Evolutionary conservation across 2,329 filamentous ascomycete genomes (phyloP).

Genomic region (Orbilia blumenaviensis): DNA sequence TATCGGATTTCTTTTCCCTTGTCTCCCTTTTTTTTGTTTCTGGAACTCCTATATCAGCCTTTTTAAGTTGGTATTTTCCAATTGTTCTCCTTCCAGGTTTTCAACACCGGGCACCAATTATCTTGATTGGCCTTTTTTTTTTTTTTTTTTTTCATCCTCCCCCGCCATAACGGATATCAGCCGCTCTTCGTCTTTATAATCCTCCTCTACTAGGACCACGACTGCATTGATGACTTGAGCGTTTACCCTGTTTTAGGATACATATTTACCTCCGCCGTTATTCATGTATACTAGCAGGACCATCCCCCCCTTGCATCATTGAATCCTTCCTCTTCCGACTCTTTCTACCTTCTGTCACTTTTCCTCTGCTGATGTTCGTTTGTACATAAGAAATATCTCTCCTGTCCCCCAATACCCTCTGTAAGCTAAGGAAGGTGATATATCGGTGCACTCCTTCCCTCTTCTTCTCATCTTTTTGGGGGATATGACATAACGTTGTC

Average conservation of each 20-base stretch:
- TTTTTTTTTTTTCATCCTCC: not conserved
- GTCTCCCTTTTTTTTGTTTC: not conserved
- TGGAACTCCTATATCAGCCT: slow-evolving; percentile 18
- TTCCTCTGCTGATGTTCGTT: slow-evolving; percentile 27
- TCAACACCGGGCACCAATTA: not conserved
- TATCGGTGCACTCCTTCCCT: not conserved
- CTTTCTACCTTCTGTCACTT: not conserved
- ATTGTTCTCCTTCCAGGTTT: not conserved
- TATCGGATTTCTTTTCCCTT: slow-evolving; percentile 26
- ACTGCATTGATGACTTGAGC: not conserved
- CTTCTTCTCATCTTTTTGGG: not conserved
- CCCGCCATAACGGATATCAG: not conserved
- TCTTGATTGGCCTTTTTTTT: not conserved
- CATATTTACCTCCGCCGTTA: too few relatives aligned
- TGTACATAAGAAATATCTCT: slow-evolving; percentile 54
- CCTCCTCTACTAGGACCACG: not conserved
- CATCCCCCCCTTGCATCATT: not conserved
- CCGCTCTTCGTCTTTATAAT: not conserved
- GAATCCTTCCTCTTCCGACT: not conserved
- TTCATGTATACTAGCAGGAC: slow-evolving; percentile 42
- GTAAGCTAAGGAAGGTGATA: slow-evolving; percentile 48
- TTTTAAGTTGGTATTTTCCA: slow-evolving; percentile 3
- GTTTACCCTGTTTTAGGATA: slow-evolving; percentile 17
- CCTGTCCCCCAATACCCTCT: slow-evolving; percentile 28
- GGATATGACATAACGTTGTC: too few relatives aligned